Base-by-base conservation (phyloP, 805 yeast genomes). In the Spathaspora gorwiae region DNA sequence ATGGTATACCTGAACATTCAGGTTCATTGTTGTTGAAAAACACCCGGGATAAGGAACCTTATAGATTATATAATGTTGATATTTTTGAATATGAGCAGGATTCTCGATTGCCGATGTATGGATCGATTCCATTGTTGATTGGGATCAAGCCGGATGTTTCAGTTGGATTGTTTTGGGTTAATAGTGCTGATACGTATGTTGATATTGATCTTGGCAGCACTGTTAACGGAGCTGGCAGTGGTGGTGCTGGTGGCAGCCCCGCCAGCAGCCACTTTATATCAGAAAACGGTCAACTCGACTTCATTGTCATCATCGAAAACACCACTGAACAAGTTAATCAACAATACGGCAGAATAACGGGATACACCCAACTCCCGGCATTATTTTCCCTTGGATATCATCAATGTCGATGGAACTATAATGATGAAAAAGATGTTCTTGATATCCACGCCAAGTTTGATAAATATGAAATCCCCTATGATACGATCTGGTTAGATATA, bases 1-100 rank as follows among this genome's bases (percentile, higher is more conserved):
- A 79, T 61, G 99, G 99, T n/a, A 85, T 94, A 37, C 98, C 99
- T 0, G 99, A 94, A 63, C 99, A 94, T 58, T 92, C 98, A 0
- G 96, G 88, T 54, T 70, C 84, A 1, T 65, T 94, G 40, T 73
- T 83, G 14, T 69, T 94, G 52, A 80, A 81, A 45, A 92, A 87
- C 52, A 90, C 98, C 0, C 54, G 68, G 0, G 58, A 53, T 10
- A 46, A 68, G 1, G 47, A 57, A 40, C 98, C 98, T 2, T 94
- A 94, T 63, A 75, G 99, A 38, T 69, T 94, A 37, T 94, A 68
- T 72, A 92, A 94, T 55, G 97, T 90, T 27, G 99, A 94, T 61
- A 92, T 92, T 32, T 94, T 94, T 65, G 97, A 94, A 64, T 94
- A 94, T 61, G 95, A 87, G 54, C 73, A 83, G 1, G 79, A 87